Evolutionary conservation across 495 filamentous ascomycete species (phyloP).

Genomic region (Hyaloscypha finlandica): DNA sequence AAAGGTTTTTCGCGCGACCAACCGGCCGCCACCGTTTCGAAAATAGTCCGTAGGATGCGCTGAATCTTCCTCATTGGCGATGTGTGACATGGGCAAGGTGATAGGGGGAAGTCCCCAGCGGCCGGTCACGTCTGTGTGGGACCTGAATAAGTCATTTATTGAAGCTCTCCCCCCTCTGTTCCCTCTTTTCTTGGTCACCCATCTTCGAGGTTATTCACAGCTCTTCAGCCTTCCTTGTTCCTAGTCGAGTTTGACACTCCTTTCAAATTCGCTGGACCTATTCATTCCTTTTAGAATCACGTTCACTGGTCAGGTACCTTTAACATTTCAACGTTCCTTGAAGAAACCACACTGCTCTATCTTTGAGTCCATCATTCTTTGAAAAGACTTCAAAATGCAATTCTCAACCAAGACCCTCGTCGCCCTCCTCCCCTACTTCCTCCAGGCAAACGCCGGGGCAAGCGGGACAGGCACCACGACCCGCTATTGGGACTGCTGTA

Average conservation of each 20-base stretch:
- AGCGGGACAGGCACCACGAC: constrained; percentile 52
- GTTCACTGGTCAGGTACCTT: neutral
- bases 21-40: neutral
- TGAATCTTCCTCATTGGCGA: neutral
- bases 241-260: neutral
- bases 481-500: constrained; percentile 23
- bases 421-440: constrained; percentile 30
- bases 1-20: neutral
- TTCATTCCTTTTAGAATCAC: neutral
- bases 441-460: constrained; percentile 19
- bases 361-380: neutral
- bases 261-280: neutral
- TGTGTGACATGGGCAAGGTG: neutral
- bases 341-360: neutral
- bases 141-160: neutral
- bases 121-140: neutral
- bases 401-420: constrained; percentile 26
- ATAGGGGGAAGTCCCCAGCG: neutral
- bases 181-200: neutral
- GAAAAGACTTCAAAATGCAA: constrained; percentile 14
- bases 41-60: neutral
- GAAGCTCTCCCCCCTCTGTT: neutral
- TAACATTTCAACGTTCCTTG: neutral
- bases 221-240: neutral
- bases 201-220: neutral